Evolutionary conservation across 495 filamentous ascomycete genomes (phyloP).

Genomic region (Trichoderma erinaceum): DNA sequence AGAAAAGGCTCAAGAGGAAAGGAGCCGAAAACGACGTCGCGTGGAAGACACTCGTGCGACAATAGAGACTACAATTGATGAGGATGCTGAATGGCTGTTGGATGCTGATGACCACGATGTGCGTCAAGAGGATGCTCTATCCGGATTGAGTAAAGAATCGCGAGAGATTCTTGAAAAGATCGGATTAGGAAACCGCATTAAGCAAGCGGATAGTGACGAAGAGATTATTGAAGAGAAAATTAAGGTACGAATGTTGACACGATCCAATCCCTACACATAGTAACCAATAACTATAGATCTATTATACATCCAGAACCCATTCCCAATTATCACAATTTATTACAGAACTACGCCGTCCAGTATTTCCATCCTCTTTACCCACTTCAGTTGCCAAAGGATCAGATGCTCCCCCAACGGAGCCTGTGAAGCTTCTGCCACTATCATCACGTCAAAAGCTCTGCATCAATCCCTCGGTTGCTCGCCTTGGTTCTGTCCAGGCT

Average conservation of each 20-base stretch:
- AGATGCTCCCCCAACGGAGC: constrained; percentile 44
- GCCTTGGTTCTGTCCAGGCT: constrained; percentile 64
- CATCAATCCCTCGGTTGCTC: constrained; percentile 76
- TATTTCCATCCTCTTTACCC: constrained; percentile 55
- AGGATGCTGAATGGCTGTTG: constrained; percentile 69
- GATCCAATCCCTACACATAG: constrained; percentile 15
- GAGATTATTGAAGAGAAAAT: constrained; percentile 52
- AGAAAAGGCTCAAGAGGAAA: constrained; percentile 57
- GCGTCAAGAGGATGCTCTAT: constrained; percentile 25
- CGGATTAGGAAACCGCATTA: constrained; percentile 28
- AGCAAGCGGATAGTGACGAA: constrained; percentile 31
- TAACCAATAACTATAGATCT: constrained; percentile 48
- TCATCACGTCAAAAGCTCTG: constrained; percentile 91
- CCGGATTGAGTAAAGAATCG: constrained; percentile 55
- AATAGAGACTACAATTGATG: constrained; percentile 36
- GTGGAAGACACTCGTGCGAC: constrained; percentile 26
- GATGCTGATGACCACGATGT: constrained; percentile 73
- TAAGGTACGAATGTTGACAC: constrained; percentile 41
- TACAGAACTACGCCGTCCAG: constrained; percentile 78
- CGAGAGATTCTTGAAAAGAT: constrained; percentile 57
- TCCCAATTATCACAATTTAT: constrained; percentile 93
- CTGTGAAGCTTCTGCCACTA: constrained; percentile 77
- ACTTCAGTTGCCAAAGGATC: constrained; percentile 28
- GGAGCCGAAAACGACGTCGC: constrained; percentile 31
- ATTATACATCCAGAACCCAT: constrained; percentile 91